Evolutionary conservation across 371 early-diverging fungal species (phyloP).

Genomic region (Lichtheimia corymbifera): DNA sequence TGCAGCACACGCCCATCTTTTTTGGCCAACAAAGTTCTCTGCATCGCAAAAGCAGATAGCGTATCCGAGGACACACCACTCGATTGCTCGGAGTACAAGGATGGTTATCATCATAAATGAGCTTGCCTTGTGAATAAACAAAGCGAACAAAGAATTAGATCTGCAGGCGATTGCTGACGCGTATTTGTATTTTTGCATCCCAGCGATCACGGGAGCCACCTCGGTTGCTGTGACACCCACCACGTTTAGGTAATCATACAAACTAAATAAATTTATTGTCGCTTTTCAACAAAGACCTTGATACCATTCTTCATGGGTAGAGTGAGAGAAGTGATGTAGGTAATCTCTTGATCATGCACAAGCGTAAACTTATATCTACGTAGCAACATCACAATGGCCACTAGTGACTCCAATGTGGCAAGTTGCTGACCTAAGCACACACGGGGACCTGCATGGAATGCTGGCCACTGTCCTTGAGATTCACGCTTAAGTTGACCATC

Average conservation of each 20-base stretch:
- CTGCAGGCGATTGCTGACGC: neutral
- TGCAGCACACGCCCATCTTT: neutral
- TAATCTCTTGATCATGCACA: constrained; percentile 35
- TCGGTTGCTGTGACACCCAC: neutral
- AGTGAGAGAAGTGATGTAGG: constrained; percentile 37
- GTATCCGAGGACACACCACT: constrained; percentile 3
- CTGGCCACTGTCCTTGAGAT: constrained; percentile 49
- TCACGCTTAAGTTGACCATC: constrained; percentile 41
- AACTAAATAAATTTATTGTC: neutral
- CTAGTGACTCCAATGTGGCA: constrained; percentile 48
- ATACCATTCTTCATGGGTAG: constrained; percentile 53
- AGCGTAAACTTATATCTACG: constrained; percentile 45
- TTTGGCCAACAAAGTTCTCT: constrained; percentile 5
- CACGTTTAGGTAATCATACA: constrained; percentile 14
- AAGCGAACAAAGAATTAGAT: neutral
- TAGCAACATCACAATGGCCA: constrained; percentile 34
- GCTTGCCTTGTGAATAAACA: constrained; percentile 4
- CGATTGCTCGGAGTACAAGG: constrained; percentile 14
- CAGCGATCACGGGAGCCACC: no score
- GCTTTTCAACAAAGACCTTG: constrained; percentile 31
- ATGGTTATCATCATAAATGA: constrained; percentile 13
- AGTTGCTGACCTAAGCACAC: constrained; percentile 60
- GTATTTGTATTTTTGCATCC: neutral
- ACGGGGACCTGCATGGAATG: constrained; percentile 73
- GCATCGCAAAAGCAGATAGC: constrained; percentile 11